These are phyloP conservation scores for Hura crepitans DNA, from an alignment of 441 rosid species.

Conservation along the genomic window DNA sequence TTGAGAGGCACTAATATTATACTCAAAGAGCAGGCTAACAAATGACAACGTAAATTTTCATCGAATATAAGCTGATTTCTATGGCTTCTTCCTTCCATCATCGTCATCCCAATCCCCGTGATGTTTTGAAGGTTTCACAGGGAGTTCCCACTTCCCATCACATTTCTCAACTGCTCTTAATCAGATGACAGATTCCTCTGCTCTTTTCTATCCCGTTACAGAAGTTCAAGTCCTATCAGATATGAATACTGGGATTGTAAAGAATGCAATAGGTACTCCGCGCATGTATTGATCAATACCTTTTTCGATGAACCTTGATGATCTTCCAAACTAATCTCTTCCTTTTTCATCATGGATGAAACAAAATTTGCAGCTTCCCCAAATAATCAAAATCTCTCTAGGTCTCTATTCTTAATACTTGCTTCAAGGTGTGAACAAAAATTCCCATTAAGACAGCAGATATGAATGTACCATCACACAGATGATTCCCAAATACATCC, in stretches of 20 bases:
- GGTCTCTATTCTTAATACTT: conserved; percentile 77
- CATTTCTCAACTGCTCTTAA: conserved; percentile 35
- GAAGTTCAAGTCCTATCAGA: conserved; percentile 16
- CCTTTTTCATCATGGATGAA: conserved; percentile 32
- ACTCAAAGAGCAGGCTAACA: neutral
- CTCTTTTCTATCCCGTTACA: conserved; percentile 30
- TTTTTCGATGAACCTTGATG: conserved; percentile 27
- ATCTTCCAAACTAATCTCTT: conserved; percentile 31
- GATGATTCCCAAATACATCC: neutral
- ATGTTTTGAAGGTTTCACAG: conserved; percentile 28
- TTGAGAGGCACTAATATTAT: neutral
- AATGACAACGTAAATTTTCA: neutral
- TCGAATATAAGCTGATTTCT: conserved; percentile 13
- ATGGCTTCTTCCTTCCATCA: conserved; percentile 23
- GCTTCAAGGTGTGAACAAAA: conserved; percentile 63
- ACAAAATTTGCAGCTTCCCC: conserved; percentile 35
- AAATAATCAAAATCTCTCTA: conserved; percentile 59
- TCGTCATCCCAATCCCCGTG: conserved; percentile 36
- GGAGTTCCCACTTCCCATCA: conserved; percentile 29
- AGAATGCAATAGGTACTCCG: neutral
- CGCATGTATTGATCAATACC: conserved; percentile 31
- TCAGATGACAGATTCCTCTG: conserved; percentile 33
- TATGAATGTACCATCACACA: neutral
- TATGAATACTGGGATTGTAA: neutral
- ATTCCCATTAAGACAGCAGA: conserved; percentile 2